Evolutionary conservation across 2,329 filamentous ascomycete genomes (phyloP).

Genomic region (Colletotrichum sojae): DNA sequence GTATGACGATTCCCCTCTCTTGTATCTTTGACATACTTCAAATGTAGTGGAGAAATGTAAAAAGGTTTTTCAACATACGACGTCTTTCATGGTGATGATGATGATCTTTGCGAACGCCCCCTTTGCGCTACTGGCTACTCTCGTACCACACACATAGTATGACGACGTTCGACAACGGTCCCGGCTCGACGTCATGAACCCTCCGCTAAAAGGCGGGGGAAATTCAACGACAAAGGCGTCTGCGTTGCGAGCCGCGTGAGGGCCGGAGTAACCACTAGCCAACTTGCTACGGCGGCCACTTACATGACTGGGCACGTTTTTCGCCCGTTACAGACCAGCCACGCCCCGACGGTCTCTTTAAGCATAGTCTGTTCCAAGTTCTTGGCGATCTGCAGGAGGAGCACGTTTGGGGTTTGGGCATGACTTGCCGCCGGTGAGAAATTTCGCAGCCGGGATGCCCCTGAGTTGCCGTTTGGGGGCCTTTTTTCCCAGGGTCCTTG

Average conservation of each 20-base stretch:
- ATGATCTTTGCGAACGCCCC: background rate
- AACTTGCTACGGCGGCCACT: too few species aligned
- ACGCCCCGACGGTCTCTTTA: background rate
- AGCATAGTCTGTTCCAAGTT: constrained; percentile 15
- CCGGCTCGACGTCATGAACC: background rate
- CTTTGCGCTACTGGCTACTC: too few species aligned
- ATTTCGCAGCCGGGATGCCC: background rate
- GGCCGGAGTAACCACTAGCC: background rate
- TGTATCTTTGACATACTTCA: constrained; percentile 43
- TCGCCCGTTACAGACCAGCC: background rate
- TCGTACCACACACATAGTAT: too few species aligned
- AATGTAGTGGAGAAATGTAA: constrained; percentile 21
- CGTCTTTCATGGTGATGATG: background rate
- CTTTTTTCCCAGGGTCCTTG: too few species aligned
- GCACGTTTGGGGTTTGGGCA: constrained; percentile 16
- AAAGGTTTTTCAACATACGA: background rate
- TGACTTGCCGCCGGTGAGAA: background rate
- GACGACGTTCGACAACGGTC: background rate
- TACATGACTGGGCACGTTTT: background rate
- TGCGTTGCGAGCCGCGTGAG: background rate
- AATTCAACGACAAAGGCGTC: background rate
- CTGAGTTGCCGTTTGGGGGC: background rate
- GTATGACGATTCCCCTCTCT: constrained; percentile 57
- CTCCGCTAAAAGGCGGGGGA: background rate
- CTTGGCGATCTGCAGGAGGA: constrained; percentile 24